A percentile compares a stretch with the other conserved stretches of the same genome.
These are phyloP conservation scores for Aspergillus kassunensis DNA, from an alignment of 495 filamentous ascomycete genomes.

Conservation along the genomic window DNA sequence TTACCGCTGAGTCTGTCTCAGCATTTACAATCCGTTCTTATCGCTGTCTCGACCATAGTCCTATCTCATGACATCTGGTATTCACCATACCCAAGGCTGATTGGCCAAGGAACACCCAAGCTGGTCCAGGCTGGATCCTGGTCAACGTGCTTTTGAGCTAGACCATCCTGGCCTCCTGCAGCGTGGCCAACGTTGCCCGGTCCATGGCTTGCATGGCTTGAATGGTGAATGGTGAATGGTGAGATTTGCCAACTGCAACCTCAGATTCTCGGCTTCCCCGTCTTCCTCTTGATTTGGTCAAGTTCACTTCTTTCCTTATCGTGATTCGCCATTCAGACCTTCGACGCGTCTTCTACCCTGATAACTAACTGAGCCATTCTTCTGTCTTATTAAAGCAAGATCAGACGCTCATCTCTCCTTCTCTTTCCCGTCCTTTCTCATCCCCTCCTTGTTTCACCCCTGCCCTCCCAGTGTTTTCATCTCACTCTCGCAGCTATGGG, in stretches of 20 bases:
- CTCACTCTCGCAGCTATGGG: background rate
- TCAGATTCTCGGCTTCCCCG: slow-evolving; percentile 11
- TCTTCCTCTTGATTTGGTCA: background rate
- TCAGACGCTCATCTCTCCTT: slow-evolving; percentile 2
- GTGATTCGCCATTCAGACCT: background rate
- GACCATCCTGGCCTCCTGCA: too few species aligned
- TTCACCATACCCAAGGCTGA: too few species aligned
- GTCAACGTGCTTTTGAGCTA: too few species aligned
- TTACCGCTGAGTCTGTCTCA: too few species aligned
- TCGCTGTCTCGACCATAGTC: too few species aligned
- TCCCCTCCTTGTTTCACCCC: background rate
- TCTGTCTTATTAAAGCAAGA: slow-evolving; percentile 1
- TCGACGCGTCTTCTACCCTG: background rate
- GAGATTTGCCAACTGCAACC: slow-evolving; percentile 10
- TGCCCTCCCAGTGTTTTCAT: background rate
- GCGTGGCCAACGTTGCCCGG: slow-evolving; percentile 6
- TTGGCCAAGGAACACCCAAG: too few species aligned
- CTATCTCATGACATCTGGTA: too few species aligned
- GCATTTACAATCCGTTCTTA: too few species aligned
- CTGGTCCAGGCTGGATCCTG: too few species aligned
- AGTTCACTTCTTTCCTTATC: background rate
- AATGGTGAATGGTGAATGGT: background rate
- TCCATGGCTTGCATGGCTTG: background rate
- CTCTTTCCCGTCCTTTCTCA: background rate
- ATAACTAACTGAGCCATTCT: too few species aligned